Conservation (phyloP, 495 filamentous ascomycete species). For the Ramalina peruviana region DNA sequence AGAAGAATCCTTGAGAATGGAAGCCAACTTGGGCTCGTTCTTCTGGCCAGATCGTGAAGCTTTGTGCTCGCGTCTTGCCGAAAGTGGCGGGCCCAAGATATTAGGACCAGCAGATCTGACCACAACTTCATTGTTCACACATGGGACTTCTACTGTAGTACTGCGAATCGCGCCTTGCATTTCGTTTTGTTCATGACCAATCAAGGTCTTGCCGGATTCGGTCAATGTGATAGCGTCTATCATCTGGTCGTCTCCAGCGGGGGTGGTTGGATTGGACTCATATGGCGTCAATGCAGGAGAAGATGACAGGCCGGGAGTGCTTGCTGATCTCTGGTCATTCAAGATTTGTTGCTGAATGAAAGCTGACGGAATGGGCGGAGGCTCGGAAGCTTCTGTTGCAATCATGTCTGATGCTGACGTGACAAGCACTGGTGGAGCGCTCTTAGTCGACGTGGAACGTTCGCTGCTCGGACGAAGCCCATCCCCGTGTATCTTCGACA, state of each 20-base stretch:
- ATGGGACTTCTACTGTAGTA: background rate
- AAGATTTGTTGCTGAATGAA: background rate
- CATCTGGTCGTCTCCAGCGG: background rate
- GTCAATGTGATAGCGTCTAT: background rate
- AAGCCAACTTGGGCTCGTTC: background rate
- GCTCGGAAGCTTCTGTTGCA: background rate
- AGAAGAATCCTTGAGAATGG: background rate
- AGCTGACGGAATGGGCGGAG: background rate
- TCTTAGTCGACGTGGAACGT: background rate
- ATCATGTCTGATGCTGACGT: background rate
- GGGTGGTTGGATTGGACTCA: constrained; percentile 1
- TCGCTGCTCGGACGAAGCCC: no score
- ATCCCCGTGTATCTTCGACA: no score
- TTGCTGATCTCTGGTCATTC: background rate
- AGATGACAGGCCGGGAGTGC: background rate
- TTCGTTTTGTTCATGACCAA: background rate
- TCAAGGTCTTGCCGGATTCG: background rate
- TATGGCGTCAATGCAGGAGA: constrained; percentile 8
- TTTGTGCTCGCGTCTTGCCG: constrained; percentile 10
- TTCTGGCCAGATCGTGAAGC: background rate
- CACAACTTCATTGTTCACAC: constrained; percentile 1
- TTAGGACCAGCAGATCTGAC: constrained; percentile 13
- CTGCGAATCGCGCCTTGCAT: background rate
- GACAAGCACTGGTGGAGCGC: background rate
- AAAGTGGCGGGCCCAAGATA: constrained; percentile 11